These are phyloP conservation scores for Boehmeria nivea DNA, from an alignment of 306 rosid species.

Conservation along the genomic window DNA sequence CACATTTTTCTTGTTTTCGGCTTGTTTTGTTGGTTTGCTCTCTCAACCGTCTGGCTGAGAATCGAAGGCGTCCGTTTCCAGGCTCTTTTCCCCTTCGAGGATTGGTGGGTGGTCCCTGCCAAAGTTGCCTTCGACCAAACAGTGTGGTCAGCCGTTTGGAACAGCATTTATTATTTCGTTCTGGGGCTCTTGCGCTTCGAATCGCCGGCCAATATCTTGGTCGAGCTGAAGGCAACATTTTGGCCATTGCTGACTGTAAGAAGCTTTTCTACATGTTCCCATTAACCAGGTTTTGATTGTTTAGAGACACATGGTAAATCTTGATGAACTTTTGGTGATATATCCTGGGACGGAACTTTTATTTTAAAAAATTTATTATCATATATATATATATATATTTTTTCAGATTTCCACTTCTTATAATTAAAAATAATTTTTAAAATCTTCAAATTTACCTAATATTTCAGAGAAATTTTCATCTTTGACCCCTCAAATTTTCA, in stretches of 20 bases:
- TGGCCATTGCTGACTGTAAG: conserved; percentile 81
- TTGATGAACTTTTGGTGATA: too few species aligned
- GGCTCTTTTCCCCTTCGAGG: conserved; percentile 80
- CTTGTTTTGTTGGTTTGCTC: conserved; percentile 18
- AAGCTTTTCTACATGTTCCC: conserved; percentile 21
- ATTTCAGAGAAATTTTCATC: too few species aligned
- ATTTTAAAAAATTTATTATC: too few species aligned
- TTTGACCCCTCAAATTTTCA: too few species aligned
- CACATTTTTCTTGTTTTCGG: conserved; percentile 17
- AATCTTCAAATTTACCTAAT: too few species aligned
- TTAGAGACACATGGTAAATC: too few species aligned
- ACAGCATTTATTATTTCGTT: conserved; percentile 80
- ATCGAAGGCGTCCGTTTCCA: conserved; percentile 24
- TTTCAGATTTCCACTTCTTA: too few species aligned
- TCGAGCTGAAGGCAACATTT: conserved; percentile 74
- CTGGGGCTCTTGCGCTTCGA: conserved; percentile 77
- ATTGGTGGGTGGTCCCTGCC: conserved; percentile 96
- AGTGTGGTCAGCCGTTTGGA: conserved; percentile 87
- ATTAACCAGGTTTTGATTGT: too few species aligned
- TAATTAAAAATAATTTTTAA: too few species aligned
- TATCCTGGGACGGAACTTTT: too few species aligned
- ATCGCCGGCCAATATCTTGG: conserved; percentile 39
- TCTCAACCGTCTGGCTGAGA: conserved; percentile 28
- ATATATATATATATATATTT: too few species aligned
- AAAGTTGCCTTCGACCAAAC: conserved; percentile 94